phyloP scores from a whole-genome alignment of 192 early-diverging fungal genomes.

The Coemansia sp. region DNA sequence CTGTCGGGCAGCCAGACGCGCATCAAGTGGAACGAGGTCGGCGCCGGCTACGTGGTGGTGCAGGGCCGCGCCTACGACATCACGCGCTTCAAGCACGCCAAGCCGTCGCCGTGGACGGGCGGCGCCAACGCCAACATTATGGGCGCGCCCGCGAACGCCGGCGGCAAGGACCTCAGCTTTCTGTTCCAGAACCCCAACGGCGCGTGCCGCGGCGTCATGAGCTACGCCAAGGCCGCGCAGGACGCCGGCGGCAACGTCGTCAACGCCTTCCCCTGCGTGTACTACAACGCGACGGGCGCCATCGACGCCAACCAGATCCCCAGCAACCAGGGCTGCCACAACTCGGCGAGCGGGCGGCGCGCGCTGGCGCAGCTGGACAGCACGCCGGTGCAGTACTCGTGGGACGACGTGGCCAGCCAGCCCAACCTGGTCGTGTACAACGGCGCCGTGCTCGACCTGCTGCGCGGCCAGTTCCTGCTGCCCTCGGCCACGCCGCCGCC shows the following conservation, averaged over 20 bases:
- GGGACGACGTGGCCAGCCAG: slow-evolving; percentile 66
- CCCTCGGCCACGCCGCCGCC: slow-evolving; percentile 51
- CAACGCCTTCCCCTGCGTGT: slow-evolving; percentile 78
- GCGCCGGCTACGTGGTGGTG: slow-evolving; percentile 61
- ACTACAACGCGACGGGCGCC: slow-evolving; percentile 53
- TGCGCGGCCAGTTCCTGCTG: slow-evolving; percentile 62
- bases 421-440: slow-evolving; percentile 72
- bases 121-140: slow-evolving; percentile 56
- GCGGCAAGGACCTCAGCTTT: slow-evolving; percentile 74
- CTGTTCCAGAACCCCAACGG: slow-evolving; percentile 78
- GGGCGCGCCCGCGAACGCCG: slow-evolving; percentile 60
- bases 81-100: slow-evolving; percentile 60
- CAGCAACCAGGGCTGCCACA: slow-evolving; percentile 65
- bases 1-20: slow-evolving; percentile 53
- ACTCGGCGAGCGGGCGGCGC: slow-evolving; percentile 49
- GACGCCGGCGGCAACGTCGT: slow-evolving; percentile 50
- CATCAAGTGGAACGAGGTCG: slow-evolving; percentile 60
- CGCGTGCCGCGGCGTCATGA: slow-evolving; percentile 65
- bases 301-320: slow-evolving; percentile 55
- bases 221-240: slow-evolving; percentile 9
- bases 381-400: slow-evolving; percentile 66
- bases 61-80: slow-evolving; percentile 64
- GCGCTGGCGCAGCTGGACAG: slow-evolving; percentile 50
- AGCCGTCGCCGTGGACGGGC: slow-evolving; percentile 48
- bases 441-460: slow-evolving; percentile 76